These are phyloP conservation scores for Physaria fendleri DNA, from an alignment of 345 rosid genomes.

Conservation along the genomic window DNA sequence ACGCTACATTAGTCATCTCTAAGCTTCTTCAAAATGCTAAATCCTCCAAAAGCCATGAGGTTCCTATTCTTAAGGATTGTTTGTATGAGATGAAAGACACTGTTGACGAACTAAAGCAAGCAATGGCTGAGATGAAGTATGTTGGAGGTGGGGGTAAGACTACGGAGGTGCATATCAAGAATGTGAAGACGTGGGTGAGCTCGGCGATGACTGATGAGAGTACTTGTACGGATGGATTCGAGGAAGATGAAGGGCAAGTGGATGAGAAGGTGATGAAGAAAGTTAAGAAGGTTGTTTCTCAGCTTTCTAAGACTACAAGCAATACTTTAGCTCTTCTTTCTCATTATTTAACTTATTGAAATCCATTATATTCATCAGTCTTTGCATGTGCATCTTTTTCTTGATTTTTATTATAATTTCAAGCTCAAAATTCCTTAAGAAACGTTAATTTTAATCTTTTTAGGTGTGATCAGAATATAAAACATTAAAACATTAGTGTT, in stretches of 20 bases:
- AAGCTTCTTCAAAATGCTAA: slow-evolving; percentile 26
- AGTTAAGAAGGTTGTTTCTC: slow-evolving; percentile 35
- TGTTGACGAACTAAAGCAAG: slow-evolving; percentile 52
- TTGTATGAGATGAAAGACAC: slow-evolving; percentile 34
- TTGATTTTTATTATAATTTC: not conserved
- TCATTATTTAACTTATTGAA: slow-evolving; percentile 24
- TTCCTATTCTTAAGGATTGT: slow-evolving; percentile 42
- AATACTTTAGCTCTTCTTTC: slow-evolving; percentile 61
- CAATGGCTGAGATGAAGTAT: slow-evolving; percentile 33
- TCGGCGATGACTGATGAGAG: slow-evolving; percentile 60
- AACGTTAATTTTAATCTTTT: not conserved
- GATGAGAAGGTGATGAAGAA: slow-evolving; percentile 34
- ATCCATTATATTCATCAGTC: not conserved
- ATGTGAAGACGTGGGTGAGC: slow-evolving; percentile 61
- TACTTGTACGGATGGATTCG: slow-evolving; percentile 65
- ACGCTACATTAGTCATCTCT: slow-evolving; percentile 24
- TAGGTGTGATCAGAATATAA: no score
- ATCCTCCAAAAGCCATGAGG: slow-evolving; percentile 29
- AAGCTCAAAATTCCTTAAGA: not conserved
- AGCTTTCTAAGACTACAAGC: slow-evolving; percentile 48
- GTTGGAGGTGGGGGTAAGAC: slow-evolving; percentile 7
- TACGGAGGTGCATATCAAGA: slow-evolving; percentile 30
- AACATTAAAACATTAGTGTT: no score
- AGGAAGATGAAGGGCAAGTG: slow-evolving; percentile 39
- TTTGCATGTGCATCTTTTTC: slow-evolving; percentile 11